These are phyloP conservation scores for Fusarium fujikuroi DNA, from an alignment of 2,329 filamentous ascomycete species.

Conservation along the genomic window DNA sequence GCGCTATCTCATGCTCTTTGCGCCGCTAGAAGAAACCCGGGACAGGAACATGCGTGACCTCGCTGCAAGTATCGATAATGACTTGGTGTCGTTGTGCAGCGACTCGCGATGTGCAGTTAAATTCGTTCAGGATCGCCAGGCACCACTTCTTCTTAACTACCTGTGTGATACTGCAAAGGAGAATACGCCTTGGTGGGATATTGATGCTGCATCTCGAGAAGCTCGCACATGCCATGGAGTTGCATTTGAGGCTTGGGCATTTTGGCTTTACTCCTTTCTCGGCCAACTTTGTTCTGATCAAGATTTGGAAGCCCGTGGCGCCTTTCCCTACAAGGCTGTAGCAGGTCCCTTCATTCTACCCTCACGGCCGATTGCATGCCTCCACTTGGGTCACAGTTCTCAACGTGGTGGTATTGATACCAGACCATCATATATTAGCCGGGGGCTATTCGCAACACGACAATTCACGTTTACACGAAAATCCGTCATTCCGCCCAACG, in stretches of 20 bases:
- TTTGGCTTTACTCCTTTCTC: constrained; percentile 55
- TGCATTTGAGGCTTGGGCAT: constrained; percentile 54
- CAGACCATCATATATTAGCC: constrained; percentile 51
- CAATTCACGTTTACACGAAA: constrained; percentile 50
- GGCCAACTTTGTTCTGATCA: constrained; percentile 51
- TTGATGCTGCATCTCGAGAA: constrained; percentile 44
- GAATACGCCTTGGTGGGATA: constrained; percentile 46
- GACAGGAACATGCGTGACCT: constrained; percentile 41
- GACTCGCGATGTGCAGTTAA: constrained; percentile 49
- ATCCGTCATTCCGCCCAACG: constrained; percentile 1
- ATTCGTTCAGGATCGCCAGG: constrained; percentile 46
- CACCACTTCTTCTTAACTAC: constrained; percentile 49
- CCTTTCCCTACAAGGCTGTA: constrained; percentile 44
- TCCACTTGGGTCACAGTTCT: constrained; percentile 53
- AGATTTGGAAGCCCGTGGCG: constrained; percentile 45
- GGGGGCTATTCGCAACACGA: constrained; percentile 49
- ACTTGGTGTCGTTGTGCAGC: constrained; percentile 49
- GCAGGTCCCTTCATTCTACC: constrained; percentile 53
- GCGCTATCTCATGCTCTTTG: constrained; percentile 51
- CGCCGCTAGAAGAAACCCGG: constrained; percentile 43
- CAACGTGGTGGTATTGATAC: constrained; percentile 48
- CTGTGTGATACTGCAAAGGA: constrained; percentile 49
- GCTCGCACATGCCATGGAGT: constrained; percentile 48
- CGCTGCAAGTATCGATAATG: constrained; percentile 49
- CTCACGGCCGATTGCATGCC: constrained; percentile 51